A percentile compares a stretch with the other conserved stretches of the same genome.
phyloP scores from a whole-genome alignment of 169 alveolate genomes.

The Plasmodium coatneyi region DNA sequence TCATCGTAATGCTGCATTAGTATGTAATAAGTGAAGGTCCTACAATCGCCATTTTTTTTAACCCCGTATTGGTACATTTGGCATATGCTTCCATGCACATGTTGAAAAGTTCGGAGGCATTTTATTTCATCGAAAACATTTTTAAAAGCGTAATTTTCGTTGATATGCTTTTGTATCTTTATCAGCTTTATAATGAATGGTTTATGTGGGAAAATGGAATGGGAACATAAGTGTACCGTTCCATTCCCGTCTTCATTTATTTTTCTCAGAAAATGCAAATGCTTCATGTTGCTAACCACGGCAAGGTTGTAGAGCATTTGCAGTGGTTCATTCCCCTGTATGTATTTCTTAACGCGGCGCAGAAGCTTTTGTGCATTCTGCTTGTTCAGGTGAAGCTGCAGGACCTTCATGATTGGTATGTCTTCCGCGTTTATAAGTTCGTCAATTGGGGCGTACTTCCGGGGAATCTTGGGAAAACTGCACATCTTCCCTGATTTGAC shows the following conservation, averaged over 20 bases:
- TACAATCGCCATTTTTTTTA: conserved; percentile 17
- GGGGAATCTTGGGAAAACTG: neutral
- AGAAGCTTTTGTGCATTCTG: neutral
- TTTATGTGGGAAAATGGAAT: neutral
- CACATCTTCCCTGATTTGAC: neutral
- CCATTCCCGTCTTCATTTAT: conserved; percentile 45
- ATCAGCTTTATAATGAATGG: conserved; percentile 46
- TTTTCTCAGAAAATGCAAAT: conserved; percentile 7
- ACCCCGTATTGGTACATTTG: conserved; percentile 46
- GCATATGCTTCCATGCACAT: conserved; percentile 6
- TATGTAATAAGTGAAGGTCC: conserved; percentile 31
- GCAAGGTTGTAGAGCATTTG: conserved; percentile 35
- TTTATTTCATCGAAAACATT: conserved; percentile 63
- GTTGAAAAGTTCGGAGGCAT: conserved; percentile 29
- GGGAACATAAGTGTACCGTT: conserved; percentile 15
- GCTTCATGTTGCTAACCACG: neutral
- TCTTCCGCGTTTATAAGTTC: conserved; percentile 5
- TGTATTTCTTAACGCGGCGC: neutral
- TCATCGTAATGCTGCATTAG: conserved; percentile 28
- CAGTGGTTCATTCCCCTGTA: neutral
- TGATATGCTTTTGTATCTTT: conserved; percentile 20
- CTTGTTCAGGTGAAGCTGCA: conserved; percentile 12
- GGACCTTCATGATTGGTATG: conserved; percentile 31
- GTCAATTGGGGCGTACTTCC: neutral
- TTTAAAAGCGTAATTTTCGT: conserved; percentile 58